A percentile compares a stretch with the other conserved stretches of the same genome.
phyloP scores from a whole-genome alignment of 2,329 filamentous ascomycete species.

The Parascedosporium putredinis region DNA sequence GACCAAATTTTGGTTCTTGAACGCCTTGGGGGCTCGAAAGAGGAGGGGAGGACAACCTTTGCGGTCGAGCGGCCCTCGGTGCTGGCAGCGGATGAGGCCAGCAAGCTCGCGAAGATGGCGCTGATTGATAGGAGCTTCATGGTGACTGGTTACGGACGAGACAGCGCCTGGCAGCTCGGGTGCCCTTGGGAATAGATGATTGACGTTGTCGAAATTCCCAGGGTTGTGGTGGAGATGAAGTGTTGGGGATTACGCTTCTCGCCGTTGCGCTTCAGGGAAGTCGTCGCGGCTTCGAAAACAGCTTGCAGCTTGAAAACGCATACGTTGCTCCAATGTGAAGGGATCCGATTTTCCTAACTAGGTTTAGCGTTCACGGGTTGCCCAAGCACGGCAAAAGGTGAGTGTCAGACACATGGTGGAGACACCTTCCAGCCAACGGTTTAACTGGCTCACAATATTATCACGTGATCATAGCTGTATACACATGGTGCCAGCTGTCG shows the following conservation, averaged over 20 bases:
- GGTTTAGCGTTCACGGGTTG: not conserved
- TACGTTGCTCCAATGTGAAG: conserved; percentile 9
- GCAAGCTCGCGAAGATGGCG: conserved; percentile 48
- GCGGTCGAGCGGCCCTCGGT: conserved; percentile 34
- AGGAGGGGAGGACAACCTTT: conserved; percentile 48
- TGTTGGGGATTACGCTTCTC: not conserved
- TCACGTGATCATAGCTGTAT: too few species aligned
- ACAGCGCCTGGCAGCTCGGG: conserved; percentile 7
- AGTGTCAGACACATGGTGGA: not conserved
- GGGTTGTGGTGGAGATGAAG: not conserved
- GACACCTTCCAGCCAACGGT: not conserved
- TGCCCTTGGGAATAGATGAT: conserved; percentile 1
- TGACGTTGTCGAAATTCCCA: not conserved
- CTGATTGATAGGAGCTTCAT: conserved; percentile 38
- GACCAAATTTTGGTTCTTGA: conserved; percentile 87
- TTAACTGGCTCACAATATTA: too few species aligned
- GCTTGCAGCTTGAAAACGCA: conserved; percentile 5
- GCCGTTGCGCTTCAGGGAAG: not conserved
- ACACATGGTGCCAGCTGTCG: too few species aligned
- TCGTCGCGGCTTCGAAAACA: not conserved
- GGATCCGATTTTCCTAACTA: not conserved
- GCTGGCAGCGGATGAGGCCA: conserved; percentile 33
- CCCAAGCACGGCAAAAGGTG: not conserved
- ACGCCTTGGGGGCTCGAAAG: conserved; percentile 80
- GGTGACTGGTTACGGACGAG: conserved; percentile 13